These are phyloP conservation scores for Sporothrix euskadiensis DNA, from an alignment of 2,329 filamentous ascomycete species.

Conservation along the genomic window DNA sequence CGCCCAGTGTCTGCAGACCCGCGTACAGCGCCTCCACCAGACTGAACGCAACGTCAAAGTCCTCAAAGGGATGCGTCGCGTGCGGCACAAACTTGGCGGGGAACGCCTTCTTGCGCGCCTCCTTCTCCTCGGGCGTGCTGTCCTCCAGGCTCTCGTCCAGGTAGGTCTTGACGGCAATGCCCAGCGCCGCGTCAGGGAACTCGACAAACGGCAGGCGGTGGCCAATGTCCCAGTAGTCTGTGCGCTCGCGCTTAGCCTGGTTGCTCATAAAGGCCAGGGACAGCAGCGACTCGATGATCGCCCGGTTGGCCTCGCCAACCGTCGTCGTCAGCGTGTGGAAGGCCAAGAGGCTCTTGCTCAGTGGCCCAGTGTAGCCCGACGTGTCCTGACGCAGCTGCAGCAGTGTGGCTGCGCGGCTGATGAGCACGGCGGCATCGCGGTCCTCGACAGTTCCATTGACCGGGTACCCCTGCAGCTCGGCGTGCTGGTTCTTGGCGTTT, in stretches of 20 bases:
- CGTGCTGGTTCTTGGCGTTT: conserved; percentile 63
- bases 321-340: conserved; percentile 82
- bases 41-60: conserved; percentile 57
- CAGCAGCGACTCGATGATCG: conserved; percentile 79
- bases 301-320: conserved; percentile 75
- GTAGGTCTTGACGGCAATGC: conserved; percentile 78
- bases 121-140: conserved; percentile 49
- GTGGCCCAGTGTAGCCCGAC: conserved; percentile 90
- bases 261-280: conserved; percentile 78
- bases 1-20: conserved; percentile 57
- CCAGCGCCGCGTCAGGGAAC: conserved; percentile 72
- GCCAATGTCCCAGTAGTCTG: conserved; percentile 67
- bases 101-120: conserved; percentile 51
- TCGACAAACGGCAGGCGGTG: conserved; percentile 48
- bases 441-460: conserved; percentile 67
- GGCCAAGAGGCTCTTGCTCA: conserved; percentile 84
- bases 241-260: conserved; percentile 70
- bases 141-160: conserved; percentile 60
- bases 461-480: conserved; percentile 57
- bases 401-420: conserved; percentile 83
- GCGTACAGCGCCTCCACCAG: conserved; percentile 61
- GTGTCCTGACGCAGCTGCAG: conserved; percentile 77
- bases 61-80: conserved; percentile 59
- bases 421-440: conserved; percentile 73
- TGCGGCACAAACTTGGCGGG: conserved; percentile 58